Percentiles rank a stretch among this genome's conserved stretches.
Conservation (phyloP, 495 filamentous ascomycete genomes). For the Podospora conica region DNA sequence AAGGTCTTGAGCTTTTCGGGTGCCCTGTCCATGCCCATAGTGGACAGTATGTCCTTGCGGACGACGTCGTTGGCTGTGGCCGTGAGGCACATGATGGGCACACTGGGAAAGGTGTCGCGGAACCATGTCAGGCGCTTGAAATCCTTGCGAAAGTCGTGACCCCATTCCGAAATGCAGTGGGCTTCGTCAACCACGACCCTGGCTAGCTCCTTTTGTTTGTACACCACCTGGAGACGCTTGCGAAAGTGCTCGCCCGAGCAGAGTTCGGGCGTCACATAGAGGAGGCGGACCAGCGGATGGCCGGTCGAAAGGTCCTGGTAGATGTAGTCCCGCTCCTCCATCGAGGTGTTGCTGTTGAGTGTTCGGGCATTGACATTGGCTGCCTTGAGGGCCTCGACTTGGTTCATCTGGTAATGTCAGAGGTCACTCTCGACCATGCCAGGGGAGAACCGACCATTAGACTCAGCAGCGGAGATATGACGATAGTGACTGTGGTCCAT, state of each 20-base stretch:
- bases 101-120: constrained; percentile 67
- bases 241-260: constrained; percentile 77
- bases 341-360: constrained; percentile 73
- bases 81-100: constrained; percentile 85
- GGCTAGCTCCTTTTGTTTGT: constrained; percentile 73
- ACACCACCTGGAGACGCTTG: constrained; percentile 61
- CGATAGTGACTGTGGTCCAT: constrained; percentile 64
- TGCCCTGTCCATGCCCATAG: constrained; percentile 56
- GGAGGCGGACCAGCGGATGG: constrained; percentile 73
- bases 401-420: constrained; percentile 60
- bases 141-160: constrained; percentile 91
- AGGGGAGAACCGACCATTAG: constrained; percentile 61
- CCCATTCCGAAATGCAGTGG: constrained; percentile 97
- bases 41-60: constrained; percentile 69
- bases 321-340: constrained; percentile 58
- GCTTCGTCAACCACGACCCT: constrained; percentile 91
- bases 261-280: constrained; percentile 91
- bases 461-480: constrained; percentile 83
- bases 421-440: neutral
- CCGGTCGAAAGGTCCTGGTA: constrained; percentile 77
- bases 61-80: constrained; percentile 82
- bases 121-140: constrained; percentile 90
- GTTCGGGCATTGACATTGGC: constrained; percentile 74
- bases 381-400: constrained; percentile 72
- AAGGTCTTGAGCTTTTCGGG: constrained; percentile 59